These are phyloP conservation scores for Emergomyces orientalis DNA, from an alignment of 2,329 filamentous ascomycete species.

Conservation along the genomic window DNA sequence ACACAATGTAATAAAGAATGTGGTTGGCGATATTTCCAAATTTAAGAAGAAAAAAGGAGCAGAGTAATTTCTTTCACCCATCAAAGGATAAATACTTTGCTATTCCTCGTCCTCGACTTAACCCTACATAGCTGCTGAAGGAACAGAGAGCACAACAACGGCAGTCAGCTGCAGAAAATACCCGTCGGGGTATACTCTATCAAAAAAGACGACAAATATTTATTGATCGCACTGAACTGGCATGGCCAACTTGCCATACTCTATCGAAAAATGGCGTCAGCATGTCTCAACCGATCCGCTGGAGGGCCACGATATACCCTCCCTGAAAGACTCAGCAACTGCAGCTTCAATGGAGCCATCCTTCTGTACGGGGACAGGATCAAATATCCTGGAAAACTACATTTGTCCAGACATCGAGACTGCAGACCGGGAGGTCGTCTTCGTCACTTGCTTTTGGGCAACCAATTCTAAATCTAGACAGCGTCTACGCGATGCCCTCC, in stretches of 20 bases:
- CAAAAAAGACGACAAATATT: background rate
- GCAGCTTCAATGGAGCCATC: constrained; percentile 30
- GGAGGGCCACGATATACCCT: background rate
- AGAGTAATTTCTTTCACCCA: background rate
- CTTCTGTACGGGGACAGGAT: constrained; percentile 42
- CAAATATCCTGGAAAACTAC: background rate
- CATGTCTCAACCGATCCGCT: background rate
- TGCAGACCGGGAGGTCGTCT: constrained; percentile 56
- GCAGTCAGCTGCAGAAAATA: background rate
- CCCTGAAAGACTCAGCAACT: background rate
- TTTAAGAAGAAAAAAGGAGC: background rate
- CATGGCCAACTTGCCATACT: background rate
- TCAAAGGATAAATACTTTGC: background rate
- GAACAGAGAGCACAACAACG: background rate
- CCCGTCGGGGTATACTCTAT: background rate
- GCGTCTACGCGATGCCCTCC: constrained; percentile 49
- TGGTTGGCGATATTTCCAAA: background rate
- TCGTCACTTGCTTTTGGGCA: constrained; percentile 80
- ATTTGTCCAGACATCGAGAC: constrained; percentile 34
- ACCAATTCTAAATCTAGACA: constrained; percentile 49
- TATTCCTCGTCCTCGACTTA: background rate
- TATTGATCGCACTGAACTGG: background rate
- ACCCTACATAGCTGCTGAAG: background rate
- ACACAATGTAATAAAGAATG: background rate
- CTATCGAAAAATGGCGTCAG: background rate